These are phyloP conservation scores for Thalassiosira profunda DNA, from an alignment of 108 stramenopile species.

Conservation along the genomic window DNA sequence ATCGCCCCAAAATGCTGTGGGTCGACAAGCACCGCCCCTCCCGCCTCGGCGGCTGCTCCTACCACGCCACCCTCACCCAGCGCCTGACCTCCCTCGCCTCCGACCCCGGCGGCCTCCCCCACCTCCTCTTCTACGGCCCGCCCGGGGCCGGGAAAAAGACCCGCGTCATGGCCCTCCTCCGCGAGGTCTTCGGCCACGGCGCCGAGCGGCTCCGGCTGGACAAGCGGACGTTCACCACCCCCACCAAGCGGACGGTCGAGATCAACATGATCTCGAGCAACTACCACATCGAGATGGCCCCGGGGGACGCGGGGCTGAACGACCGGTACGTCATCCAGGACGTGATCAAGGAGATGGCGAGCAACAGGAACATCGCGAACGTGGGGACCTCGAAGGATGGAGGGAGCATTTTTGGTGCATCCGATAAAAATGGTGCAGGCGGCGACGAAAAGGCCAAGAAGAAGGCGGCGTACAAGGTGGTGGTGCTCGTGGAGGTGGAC, in stretches of 20 bases:
- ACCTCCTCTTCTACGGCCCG: conserved; percentile 98
- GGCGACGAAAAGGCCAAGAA: conserved; percentile 52
- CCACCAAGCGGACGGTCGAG: conserved; percentile 90
- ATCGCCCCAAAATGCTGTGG: conserved; percentile 89
- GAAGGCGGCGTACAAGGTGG: conserved; percentile 85
- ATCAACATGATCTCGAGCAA: conserved; percentile 94
- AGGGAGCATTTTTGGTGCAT: neutral
- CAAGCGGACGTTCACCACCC: conserved; percentile 84
- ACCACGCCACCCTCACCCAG: conserved; percentile 81
- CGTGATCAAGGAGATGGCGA: conserved; percentile 99
- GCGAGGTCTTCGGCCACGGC: conserved; percentile 91
- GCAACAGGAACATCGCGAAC: conserved; percentile 67
- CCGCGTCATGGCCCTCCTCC: conserved; percentile 91
- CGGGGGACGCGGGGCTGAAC: conserved; percentile 95
- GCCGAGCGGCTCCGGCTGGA: conserved; percentile 85
- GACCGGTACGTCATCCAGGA: conserved; percentile 98
- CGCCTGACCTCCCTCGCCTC: conserved; percentile 72
- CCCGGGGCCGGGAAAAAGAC: conserved; percentile 98
- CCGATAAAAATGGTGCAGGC: conserved; percentile 17
- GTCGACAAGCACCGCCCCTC: conserved; percentile 98
- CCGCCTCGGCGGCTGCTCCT: conserved; percentile 84
- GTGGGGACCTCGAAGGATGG: conserved; percentile 21
- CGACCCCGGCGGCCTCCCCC: conserved; percentile 83
- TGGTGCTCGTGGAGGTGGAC: conserved; percentile 96
- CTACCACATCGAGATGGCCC: conserved; percentile 97